Percentiles rank a stretch among this genome's conserved stretches.
Evolutionary conservation across 805 yeast species (phyloP).

Genomic region (Zygosaccharomyces siamensis): DNA sequence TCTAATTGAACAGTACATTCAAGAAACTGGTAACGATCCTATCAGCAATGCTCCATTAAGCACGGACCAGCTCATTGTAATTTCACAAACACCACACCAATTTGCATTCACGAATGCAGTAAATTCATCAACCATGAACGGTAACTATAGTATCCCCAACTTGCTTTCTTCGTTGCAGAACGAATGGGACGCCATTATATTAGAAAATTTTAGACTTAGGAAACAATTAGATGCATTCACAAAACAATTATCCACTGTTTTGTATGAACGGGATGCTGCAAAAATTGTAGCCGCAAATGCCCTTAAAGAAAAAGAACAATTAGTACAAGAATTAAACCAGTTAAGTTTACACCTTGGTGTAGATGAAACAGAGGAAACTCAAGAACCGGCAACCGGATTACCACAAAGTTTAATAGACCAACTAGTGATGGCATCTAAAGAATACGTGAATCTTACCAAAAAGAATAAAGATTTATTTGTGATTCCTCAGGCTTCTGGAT

Average conservation of each 20-base stretch:
- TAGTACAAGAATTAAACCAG: conserved; percentile 57
- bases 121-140: conserved; percentile 45
- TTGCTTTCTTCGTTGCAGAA: conserved; percentile 70
- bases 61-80: conserved; percentile 51
- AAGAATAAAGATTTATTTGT: conserved; percentile 2
- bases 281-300: conserved; percentile 75
- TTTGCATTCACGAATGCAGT: conserved; percentile 23
- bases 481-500: not conserved
- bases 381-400: not conserved
- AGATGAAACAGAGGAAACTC: conserved; percentile 12
- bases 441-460: conserved; percentile 8
- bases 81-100: conserved; percentile 34
- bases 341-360: conserved; percentile 42
- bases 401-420: conserved; percentile 3
- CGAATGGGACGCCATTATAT: conserved; percentile 84
- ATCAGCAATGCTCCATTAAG: conserved; percentile 57
- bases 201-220: conserved; percentile 72
- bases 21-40: conserved; percentile 71
- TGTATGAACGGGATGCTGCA: conserved; percentile 88
- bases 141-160: conserved; percentile 55
- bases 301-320: conserved; percentile 70
- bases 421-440: conserved; percentile 5
- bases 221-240: conserved; percentile 63
- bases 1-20: conserved; percentile 56
- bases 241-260: conserved; percentile 68